phyloP scores from a whole-genome alignment of 257 asterid species.

The Solanum pennellii region DNA sequence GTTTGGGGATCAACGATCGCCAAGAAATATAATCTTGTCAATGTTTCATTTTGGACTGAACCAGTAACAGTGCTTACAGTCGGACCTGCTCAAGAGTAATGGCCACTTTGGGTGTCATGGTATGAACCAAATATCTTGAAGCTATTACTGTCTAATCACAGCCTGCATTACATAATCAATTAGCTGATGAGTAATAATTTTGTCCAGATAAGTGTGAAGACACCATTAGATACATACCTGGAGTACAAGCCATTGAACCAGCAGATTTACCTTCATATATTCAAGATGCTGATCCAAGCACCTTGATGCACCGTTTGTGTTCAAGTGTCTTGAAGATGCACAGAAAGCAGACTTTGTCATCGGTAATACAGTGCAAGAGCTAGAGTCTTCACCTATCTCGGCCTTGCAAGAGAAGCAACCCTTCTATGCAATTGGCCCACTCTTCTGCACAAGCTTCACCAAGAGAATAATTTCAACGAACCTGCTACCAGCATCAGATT shows the following conservation, averaged over 20 bases:
- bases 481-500: constrained; percentile 5
- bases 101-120: constrained; percentile 32
- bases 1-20: constrained; percentile 30
- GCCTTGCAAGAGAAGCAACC: not conserved
- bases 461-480: not conserved
- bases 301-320: not conserved
- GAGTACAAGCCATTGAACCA: not conserved
- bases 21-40: constrained; percentile 23
- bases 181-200: not conserved
- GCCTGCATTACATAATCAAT: not conserved
- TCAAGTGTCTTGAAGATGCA: constrained; percentile 9
- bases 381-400: constrained; percentile 8
- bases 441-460: not conserved
- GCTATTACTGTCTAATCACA: not conserved
- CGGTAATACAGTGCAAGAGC: constrained; percentile 11
- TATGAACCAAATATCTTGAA: not conserved
- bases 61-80: constrained; percentile 34
- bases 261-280: constrained; percentile 2
- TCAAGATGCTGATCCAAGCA: not conserved
- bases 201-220: constrained; percentile 3
- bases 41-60: constrained; percentile 60
- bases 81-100: constrained; percentile 26
- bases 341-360: constrained; percentile 3
- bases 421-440: constrained; percentile 10
- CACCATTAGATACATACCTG: constrained; percentile 11